phyloP scores from a whole-genome alignment of 1,284 basidiomycete genomes.

The Leccinum glutinopallens region DNA sequence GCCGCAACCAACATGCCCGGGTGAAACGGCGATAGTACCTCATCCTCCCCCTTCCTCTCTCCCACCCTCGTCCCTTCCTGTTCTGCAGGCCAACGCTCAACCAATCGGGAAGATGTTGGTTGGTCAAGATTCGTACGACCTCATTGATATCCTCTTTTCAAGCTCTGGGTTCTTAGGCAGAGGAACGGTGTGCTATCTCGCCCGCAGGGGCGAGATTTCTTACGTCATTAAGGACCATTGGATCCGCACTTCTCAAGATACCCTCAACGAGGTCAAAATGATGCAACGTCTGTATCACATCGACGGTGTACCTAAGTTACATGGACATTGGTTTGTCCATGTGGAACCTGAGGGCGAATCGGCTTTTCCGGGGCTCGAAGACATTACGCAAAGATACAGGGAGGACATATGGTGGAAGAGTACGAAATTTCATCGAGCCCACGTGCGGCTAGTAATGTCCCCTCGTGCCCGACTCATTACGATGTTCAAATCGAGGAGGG shows the following conservation, averaged over 20 bases:
- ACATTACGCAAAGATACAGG: background rate
- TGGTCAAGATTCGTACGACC: background rate
- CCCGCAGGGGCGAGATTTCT: background rate
- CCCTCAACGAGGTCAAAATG: background rate
- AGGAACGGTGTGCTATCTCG: background rate
- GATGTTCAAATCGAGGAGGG: background rate
- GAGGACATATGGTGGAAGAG: background rate
- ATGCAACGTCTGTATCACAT: background rate
- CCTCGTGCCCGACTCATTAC: background rate
- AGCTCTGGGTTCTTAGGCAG: background rate
- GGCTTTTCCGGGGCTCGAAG: background rate
- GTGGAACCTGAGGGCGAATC: background rate
- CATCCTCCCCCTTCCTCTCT: background rate
- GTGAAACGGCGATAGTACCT: background rate
- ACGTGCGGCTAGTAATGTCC: background rate
- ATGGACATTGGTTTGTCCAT: background rate
- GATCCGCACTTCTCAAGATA: background rate
- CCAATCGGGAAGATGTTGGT: background rate
- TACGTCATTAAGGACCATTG: conserved; percentile 2
- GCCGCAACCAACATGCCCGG: background rate
- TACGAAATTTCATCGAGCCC: background rate
- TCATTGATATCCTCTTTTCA: background rate
- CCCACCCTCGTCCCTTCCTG: background rate
- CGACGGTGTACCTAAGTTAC: background rate
- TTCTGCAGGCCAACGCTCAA: background rate